Evolutionary conservation across 306 rosid species (phyloP), one percentile per base, ranked within the genome.

Genomic region (Medicago arabica): DNA sequence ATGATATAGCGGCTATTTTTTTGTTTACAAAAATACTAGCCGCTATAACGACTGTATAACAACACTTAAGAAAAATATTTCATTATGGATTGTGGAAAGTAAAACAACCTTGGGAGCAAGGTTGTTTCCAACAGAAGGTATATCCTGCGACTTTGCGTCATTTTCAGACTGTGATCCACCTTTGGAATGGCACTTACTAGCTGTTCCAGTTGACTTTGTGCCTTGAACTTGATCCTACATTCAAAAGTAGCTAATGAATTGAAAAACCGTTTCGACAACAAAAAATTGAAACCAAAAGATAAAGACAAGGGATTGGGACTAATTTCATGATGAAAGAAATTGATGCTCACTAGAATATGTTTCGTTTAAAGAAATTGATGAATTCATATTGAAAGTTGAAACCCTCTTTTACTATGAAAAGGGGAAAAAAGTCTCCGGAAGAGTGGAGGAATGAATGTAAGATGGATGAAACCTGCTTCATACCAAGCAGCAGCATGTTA

Each of bases 51-150:
- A 6, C 57, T 50, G 6, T 10, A 18, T 4, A 19, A 55, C 60
- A 18, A 16, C 6, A 10, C 36, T 17, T 55, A 25, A 59, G 13
- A 59, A 59, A 8, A 68, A 53, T 12, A 31, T 59, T 50, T 47
- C 31, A 75, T 36, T 13, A 63, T 14, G 60, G 36, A 25, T 31
- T 61, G 19, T 31, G 41, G 19, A 55, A 83, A 71, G 46, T 76
- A 62, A 62, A 67, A 44, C 49, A 31, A 93, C 98, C 98, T 93
- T 93, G 69, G 84, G 89, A n/a, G 85, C 7, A 62, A 25, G 82
- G 75, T 78, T 82, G 80, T 75, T 77, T 75, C 84, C 89, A 50
- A 77, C 43, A 19, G 90, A 81, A 78, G 74, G 68, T 39, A 46
- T 38, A 80, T 83, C 88, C 77, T 43, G 75, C 41, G 44, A 12